These are phyloP conservation scores for Beverwykella pulmonaria DNA, from an alignment of 495 filamentous ascomycete genomes.

Conservation along the genomic window DNA sequence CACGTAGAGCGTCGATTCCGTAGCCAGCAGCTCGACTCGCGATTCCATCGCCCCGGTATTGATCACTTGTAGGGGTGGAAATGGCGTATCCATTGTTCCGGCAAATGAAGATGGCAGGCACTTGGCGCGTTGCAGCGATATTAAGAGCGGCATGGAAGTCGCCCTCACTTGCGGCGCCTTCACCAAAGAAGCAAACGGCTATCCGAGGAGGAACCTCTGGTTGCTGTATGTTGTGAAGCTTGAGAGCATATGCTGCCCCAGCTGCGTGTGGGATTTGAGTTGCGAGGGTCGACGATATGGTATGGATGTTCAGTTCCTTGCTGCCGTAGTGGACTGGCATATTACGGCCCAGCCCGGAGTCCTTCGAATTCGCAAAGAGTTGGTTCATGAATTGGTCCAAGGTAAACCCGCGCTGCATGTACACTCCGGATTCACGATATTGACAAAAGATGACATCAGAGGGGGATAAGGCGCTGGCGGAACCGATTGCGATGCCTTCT, in stretches of 20 bases:
- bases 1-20: constrained; percentile 93
- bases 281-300: constrained; percentile 88
- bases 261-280: constrained; percentile 96
- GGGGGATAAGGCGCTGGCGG: constrained; percentile 75
- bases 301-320: constrained; percentile 79
- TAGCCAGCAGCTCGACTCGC: constrained; percentile 94
- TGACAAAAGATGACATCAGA: constrained; percentile 92
- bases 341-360: constrained; percentile 81
- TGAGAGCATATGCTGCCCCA: constrained; percentile 91
- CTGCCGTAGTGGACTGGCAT: constrained; percentile 99
- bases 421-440: constrained; percentile 91
- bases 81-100: constrained; percentile 98
- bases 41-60: constrained; percentile 96
- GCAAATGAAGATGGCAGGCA: constrained; percentile 92
- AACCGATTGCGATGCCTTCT: constrained; percentile 90
- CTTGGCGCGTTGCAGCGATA: constrained; percentile 89
- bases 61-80: constrained; percentile 89
- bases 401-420: constrained; percentile 85
- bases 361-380: constrained; percentile 84
- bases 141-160: constrained; percentile 98
- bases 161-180: constrained; percentile 96
- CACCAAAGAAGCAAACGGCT: constrained; percentile 90
- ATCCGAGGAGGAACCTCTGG: constrained; percentile 67
- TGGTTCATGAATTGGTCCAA: constrained; percentile 92
- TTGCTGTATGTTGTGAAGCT: constrained; percentile 77